Evolutionary conservation across 148 eudicot species (phyloP), one percentile per base, ranked within the genome.

Genomic region (Arbutus unedo): DNA sequence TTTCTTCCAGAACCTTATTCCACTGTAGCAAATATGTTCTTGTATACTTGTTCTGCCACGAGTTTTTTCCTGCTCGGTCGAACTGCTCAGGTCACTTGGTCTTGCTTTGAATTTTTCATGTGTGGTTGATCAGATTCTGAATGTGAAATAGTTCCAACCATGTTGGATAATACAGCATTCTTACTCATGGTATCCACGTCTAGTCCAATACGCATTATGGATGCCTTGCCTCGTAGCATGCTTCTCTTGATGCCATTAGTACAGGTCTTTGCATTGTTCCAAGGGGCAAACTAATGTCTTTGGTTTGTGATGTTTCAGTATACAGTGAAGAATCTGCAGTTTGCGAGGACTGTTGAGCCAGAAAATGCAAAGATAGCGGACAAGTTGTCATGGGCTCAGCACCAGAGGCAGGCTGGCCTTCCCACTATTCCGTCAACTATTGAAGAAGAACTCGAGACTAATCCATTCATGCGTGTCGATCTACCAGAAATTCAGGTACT

Each of bases 401-500:
- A 91, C 3, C 90, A 93, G 89, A 90, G 90, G 71, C 86, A 82
- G 81, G 83, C 83, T 7, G 90, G 90, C 48, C 92, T 90, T 72
- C 99, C 98, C 57, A 96, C 99, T 43, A 79, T 96, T 81, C 99
- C 99, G 14, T 96, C 99, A 73, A 93, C 99, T 80, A 90, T 96
- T 67, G 93, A 82, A 82, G 98, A 93, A 82, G 99, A 96, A 89
- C 55, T 91, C 79, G 94, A 94, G 86, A 93, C 89, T 45, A 96
- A 96, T 84, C 99, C 98, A 49, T 96, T 91, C 89, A 89, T 94
- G 93, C 90, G 98, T 60, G 98, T 86, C 70, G 98, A 91, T 77
- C 79, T 90, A 2, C 89, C 93, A 0, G 95, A 96, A 81, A 70
- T 94, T 81, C 99, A 91, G 99, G 99, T 83, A 83, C 31, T 75